Conservation (phyloP, 2,329 filamentous ascomycete species). For the Colletotrichum lentis region DNA sequence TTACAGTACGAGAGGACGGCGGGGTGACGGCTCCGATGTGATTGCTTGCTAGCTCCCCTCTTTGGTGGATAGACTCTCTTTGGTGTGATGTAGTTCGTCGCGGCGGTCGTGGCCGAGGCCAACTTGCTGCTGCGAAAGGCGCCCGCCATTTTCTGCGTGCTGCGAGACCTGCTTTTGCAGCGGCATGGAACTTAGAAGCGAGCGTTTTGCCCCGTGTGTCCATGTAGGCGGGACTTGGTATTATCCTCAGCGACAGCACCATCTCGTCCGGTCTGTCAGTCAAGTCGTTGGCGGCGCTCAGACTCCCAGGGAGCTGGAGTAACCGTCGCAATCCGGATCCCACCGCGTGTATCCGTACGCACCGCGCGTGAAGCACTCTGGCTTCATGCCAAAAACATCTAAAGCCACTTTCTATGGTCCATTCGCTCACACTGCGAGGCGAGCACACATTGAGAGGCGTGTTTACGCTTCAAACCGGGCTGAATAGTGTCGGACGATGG, state of each 20-base stretch:
- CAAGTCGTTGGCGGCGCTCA: background rate
- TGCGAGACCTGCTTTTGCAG: conserved; percentile 8
- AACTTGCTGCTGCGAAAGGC: background rate
- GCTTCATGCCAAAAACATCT: background rate
- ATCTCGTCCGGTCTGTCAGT: conserved; percentile 9
- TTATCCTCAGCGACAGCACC: background rate
- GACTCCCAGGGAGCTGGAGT: conserved; percentile 9
- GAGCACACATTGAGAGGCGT: background rate
- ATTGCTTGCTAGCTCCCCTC: conserved; percentile 20
- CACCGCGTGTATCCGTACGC: conserved; percentile 1
- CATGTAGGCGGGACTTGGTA: conserved; percentile 1
- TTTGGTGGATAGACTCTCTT: conserved; percentile 10
- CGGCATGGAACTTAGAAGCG: background rate
- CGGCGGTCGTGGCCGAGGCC: background rate
- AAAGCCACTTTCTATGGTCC: background rate
- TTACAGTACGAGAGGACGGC: conserved; percentile 26
- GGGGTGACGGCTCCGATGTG: conserved; percentile 6
- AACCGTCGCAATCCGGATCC: conserved; percentile 12
- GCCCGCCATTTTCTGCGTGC: conserved; percentile 24
- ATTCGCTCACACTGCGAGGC: background rate
- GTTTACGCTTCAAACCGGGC: background rate
- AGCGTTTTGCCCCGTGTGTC: background rate
- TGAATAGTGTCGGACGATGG: conserved; percentile 26
- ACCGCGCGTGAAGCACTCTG: background rate
- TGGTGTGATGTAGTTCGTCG: background rate